Evolutionary conservation across 2,329 filamentous ascomycete species (phyloP), one percentile per base, ranked within the genome.

Genomic region (Hymenotorrendiella dingleyae): DNA sequence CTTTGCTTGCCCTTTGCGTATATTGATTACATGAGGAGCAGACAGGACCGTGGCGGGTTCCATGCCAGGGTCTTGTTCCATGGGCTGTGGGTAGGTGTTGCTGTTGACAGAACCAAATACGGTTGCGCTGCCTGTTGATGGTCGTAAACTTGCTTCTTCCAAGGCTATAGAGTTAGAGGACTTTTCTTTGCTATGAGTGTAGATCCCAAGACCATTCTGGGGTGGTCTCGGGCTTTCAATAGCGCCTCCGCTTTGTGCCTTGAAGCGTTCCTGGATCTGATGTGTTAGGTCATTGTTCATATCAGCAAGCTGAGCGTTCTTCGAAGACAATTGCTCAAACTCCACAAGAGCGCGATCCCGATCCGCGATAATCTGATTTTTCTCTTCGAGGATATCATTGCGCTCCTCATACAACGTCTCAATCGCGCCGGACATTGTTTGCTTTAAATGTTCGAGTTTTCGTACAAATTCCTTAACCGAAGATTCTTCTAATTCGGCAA

Each of bases 271-370:
- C 63, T 97, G 91, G 46, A 97, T 95, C 60, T 90, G 88, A 58
- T 94, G 86, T 4, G 94, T 90, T 43, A 98, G 72, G 60, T 95
- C 87, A 56, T 95, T 94, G 68, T 98, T 97, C 72, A 97, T 80
- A 58, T 96, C 88, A 21, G 87, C 84, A 47, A 98, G 74, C 67
- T 97, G 91, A 1, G 86, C 84, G 62, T 98, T 98, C 72, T 95
- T 95, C 44, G 83, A 84, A 9, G 88, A 94, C 33, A 98, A 71
- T 59, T 94, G 88, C 68, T 97, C 93, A 59, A 96, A 97, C 60
- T 98, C 93, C 58, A 94, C 80, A 56, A 96, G 82, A 11, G 88
- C 90, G 61, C 93, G 88, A 64, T 97, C 91, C 56, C 94, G 88
- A 69, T 93, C 85, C 40, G 85, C 82, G 28, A 86, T 80, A 19